Evolutionary conservation across 148 eudicot species (phyloP), one percentile per base, ranked within the genome.

Genomic region (Simmondsia chinensis): DNA sequence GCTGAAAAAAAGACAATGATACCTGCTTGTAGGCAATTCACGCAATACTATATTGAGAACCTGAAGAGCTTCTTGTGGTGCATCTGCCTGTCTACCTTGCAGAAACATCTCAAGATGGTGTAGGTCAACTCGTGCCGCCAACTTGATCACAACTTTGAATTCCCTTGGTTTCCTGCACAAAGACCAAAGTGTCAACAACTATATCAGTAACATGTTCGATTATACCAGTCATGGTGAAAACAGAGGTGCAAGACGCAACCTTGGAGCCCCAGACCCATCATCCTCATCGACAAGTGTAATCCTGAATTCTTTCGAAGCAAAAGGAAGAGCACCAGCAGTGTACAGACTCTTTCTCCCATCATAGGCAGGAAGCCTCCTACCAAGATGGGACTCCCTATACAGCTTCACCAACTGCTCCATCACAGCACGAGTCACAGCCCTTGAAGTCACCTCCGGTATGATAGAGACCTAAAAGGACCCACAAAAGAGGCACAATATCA

Each of bases 331-430:
- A 6, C 95, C 97, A 8, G 97, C 97, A 4, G 93, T 81, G 42
- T 84, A 89, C 13, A 85, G 70, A 49, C 93, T 72, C 62, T 78
- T 84, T 35, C 83, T 71, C 15, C 97, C 95, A 71, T 89, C 97
- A 71, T 84, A 89, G 16, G 79, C 97, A 39, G 89, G 87, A 55
- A 80, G 70, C 54, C 87, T 66, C 48, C 52, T 84, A 8, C 95
- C 95, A 35, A 89, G 76, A 65, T 84, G 93, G 52, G 95, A 78
- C 43, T 73, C 93, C 33, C 70, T 46, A 39, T 84, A 76, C 21
- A 68, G 40, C 26, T 54, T 73, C 38, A 79, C 91, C 61, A 89
- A 57, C 26, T 81, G 69, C 15, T 19, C 70, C 76, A 89, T 81
- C 23, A 89, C 80, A 44, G 80, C 87, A 33, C 91, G 80, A 37